Conservation (phyloP, 306 rosid genomes). For the Amphicarpaea edgeworthii region DNA sequence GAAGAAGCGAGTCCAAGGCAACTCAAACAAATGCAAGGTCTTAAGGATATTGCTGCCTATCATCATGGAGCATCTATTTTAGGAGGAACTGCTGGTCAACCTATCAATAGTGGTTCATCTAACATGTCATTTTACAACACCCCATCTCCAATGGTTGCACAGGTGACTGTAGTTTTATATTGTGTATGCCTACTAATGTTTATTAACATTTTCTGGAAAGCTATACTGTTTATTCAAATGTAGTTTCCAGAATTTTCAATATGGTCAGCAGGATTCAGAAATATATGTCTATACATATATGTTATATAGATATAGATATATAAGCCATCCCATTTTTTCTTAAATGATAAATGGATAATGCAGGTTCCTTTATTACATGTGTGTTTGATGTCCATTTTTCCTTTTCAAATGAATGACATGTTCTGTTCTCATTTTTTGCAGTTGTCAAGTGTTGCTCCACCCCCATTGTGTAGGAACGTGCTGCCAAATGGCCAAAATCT, state of each 20-base stretch:
- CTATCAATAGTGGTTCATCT: constrained; percentile 65
- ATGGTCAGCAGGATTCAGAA: background rate
- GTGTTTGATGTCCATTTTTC: constrained; percentile 16
- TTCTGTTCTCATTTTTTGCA: constrained; percentile 52
- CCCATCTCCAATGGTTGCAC: constrained; percentile 85
- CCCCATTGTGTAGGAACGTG: constrained; percentile 78
- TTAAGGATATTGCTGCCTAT: constrained; percentile 73
- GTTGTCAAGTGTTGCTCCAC: constrained; percentile 89
- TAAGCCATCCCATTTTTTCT: background rate
- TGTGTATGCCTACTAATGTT: constrained; percentile 15
- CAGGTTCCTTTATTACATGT: constrained; percentile 11
- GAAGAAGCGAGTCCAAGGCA: constrained; percentile 78
- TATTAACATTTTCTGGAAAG: constrained; percentile 11
- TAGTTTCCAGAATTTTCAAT: constrained; percentile 32
- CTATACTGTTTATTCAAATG: constrained; percentile 12
- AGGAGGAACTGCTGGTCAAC: constrained; percentile 72
- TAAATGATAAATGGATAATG: constrained; percentile 20
- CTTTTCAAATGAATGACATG: constrained; percentile 17
- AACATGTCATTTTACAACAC: constrained; percentile 79
- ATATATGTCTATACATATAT: too few species aligned
- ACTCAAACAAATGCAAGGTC: constrained; percentile 68
- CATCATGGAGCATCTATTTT: constrained; percentile 59
- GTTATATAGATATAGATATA: too few species aligned
- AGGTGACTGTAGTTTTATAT: constrained; percentile 60
- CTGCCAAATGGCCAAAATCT: constrained; percentile 73